Evolutionary conservation across 2,329 filamentous ascomycete genomes (phyloP).

Genomic region (Alternaria arbusti): DNA sequence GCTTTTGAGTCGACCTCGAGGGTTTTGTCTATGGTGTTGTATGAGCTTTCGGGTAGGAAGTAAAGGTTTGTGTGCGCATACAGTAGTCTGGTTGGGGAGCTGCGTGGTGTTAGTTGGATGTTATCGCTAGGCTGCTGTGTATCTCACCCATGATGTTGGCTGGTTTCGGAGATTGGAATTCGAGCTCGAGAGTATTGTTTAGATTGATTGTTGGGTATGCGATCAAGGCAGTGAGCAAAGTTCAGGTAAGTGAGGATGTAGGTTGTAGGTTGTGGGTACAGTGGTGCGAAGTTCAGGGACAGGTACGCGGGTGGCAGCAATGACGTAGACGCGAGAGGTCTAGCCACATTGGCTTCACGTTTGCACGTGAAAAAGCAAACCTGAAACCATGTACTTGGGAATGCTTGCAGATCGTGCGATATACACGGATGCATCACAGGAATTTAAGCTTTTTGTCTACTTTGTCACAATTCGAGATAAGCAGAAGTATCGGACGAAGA

Average conservation of each 20-base stretch:
- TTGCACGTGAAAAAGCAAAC: conserved; percentile 11
- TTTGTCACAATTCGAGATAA: too few relatives aligned
- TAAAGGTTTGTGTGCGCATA: conserved; percentile 10
- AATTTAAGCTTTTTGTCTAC: background rate
- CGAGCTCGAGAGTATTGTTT: background rate
- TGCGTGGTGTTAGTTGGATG: conserved; percentile 22
- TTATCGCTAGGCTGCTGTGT: background rate
- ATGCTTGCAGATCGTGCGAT: background rate
- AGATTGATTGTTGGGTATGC: background rate
- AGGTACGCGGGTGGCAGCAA: conserved; percentile 14
- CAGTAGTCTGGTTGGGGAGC: conserved; percentile 35
- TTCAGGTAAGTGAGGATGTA: background rate
- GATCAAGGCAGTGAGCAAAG: background rate
- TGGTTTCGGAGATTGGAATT: background rate
- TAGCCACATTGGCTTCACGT: conserved; percentile 22
- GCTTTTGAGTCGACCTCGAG: conserved; percentile 77
- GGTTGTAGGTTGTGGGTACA: background rate
- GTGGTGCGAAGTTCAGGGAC: background rate
- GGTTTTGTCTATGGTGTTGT: conserved; percentile 25
- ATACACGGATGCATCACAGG: background rate
- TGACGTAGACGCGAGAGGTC: conserved; percentile 24
- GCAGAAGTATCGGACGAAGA: too few relatives aligned
- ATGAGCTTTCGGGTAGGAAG: background rate
- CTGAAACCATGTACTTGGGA: background rate
- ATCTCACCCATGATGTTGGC: conserved; percentile 29